Conservation (phyloP, 1,139 yeast genomes). For the Meyerozyma smithsonii region DNA sequence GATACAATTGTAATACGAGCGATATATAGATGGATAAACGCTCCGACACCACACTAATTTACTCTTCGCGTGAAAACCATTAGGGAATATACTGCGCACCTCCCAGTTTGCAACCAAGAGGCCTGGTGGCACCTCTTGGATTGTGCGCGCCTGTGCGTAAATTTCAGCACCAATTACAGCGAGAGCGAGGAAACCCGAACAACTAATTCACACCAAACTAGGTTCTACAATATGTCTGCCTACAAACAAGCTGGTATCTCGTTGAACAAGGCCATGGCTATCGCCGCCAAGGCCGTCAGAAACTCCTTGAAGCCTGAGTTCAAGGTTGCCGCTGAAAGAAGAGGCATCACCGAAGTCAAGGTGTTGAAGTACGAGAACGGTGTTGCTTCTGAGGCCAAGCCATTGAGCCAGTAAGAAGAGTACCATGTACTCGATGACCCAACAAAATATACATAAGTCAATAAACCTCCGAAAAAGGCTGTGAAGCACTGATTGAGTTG, state of each 20-base stretch:
- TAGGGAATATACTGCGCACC: too few species aligned
- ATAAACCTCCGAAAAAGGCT: neutral
- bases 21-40: too few species aligned
- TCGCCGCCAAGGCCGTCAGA: slow-evolving; percentile 89
- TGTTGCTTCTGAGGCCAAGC: slow-evolving; percentile 33
- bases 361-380: slow-evolving; percentile 75
- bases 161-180: slow-evolving; percentile 1
- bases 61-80: too few species aligned
- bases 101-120: neutral
- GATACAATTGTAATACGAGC: too few species aligned
- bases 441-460: neutral
- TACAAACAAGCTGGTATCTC: slow-evolving; percentile 87
- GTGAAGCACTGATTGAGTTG: neutral
- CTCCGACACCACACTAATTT: too few species aligned
- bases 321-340: slow-evolving; percentile 70
- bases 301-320: slow-evolving; percentile 83
- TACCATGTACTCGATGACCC: neutral
- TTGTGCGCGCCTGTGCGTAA: slow-evolving; percentile 1
- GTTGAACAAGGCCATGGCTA: slow-evolving; percentile 84
- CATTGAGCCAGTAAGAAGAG: slow-evolving; percentile 20
- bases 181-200: neutral
- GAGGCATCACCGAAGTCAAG: slow-evolving; percentile 73
- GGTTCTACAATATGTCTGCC: slow-evolving; percentile 48
- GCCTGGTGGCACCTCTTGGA: neutral
- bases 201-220: neutral